Conservation (phyloP, 495 filamentous ascomycete species). For the Penicillium simplicissimum region DNA sequence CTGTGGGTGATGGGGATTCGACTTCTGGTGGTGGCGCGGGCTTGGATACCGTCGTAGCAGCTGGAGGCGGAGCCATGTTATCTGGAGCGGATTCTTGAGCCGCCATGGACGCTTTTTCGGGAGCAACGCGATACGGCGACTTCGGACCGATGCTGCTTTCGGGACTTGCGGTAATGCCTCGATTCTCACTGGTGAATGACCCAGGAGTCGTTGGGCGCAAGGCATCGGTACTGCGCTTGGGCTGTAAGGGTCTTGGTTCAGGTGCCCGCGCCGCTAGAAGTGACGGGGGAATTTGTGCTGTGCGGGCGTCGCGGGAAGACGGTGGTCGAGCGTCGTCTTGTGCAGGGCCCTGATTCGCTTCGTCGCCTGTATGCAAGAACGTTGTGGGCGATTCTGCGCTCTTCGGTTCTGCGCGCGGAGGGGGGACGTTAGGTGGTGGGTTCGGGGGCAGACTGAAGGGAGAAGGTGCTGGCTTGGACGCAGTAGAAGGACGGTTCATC, state of each 20-base stretch:
- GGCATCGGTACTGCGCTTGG: slow-evolving; percentile 32
- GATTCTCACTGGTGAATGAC: slow-evolving; percentile 28
- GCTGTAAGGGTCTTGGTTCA: slow-evolving; percentile 24
- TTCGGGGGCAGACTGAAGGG: slow-evolving; percentile 30
- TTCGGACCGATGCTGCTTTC: slow-evolving; percentile 27
- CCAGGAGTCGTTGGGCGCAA: slow-evolving; percentile 35
- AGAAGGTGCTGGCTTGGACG: slow-evolving; percentile 27
- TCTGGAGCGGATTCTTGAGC: slow-evolving; percentile 16
- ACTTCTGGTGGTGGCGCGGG: slow-evolving; percentile 3
- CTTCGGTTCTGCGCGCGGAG: slow-evolving; percentile 28
- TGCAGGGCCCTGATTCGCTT: slow-evolving; percentile 16
- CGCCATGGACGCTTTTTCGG: slow-evolving; percentile 19
- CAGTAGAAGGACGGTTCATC: slow-evolving; percentile 44
- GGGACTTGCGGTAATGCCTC: slow-evolving; percentile 25
- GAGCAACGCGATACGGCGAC: slow-evolving; percentile 28
- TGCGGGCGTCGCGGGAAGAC: background rate
- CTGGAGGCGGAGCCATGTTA: background rate
- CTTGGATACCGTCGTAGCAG: background rate
- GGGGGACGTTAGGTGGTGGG: slow-evolving; percentile 25
- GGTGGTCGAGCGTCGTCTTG: slow-evolving; percentile 17
- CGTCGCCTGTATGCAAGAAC: slow-evolving; percentile 21
- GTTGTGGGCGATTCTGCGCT: slow-evolving; percentile 28
- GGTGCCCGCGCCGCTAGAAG: slow-evolving; percentile 14
- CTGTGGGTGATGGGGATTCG: slow-evolving; percentile 7
- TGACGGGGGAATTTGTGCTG: slow-evolving; percentile 11